Conservation (phyloP, 768 basidiomycete genomes). For the Austroboletus eburneus region DNA sequence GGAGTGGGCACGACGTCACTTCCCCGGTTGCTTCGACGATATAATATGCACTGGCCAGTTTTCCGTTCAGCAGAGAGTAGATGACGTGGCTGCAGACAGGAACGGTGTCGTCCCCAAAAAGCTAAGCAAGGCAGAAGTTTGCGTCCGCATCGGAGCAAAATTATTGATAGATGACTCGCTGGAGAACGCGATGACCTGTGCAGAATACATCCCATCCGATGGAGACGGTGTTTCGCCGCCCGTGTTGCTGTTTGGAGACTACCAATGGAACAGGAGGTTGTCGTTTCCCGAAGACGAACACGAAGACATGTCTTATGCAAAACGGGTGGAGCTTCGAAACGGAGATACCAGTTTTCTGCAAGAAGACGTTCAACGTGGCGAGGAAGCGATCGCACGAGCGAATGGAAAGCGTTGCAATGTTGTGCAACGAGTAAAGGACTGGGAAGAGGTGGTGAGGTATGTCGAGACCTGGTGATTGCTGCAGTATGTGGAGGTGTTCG, state of each 20-base stretch:
- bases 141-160: conserved; percentile 56
- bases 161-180: conserved; percentile 77
- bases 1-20: conserved; percentile 63
- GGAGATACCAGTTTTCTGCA: conserved; percentile 55
- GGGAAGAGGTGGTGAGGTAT: conserved; percentile 55
- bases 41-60: conserved; percentile 76
- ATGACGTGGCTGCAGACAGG: conserved; percentile 19
- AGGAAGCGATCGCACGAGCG: conserved; percentile 43
- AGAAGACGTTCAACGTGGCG: conserved; percentile 33
- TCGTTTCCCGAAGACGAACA: conserved; percentile 41
- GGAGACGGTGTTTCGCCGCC: conserved; percentile 35
- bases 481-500: background rate
- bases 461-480: conserved; percentile 26
- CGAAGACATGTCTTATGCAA: conserved; percentile 54
- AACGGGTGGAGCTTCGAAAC: conserved; percentile 40
- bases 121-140: conserved; percentile 71
- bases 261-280: conserved; percentile 68
- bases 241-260: conserved; percentile 71
- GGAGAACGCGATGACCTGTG: conserved; percentile 69
- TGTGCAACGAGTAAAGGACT: conserved; percentile 54
- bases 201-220: conserved; percentile 23
- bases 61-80: conserved; percentile 39
- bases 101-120: conserved; percentile 44
- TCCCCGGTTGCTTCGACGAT: conserved; percentile 58
- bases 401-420: conserved; percentile 36